Conservation (phyloP, 306 rosid species). For the Prunus persica region Prunus_persica_NCBIv2 NC_034015.1:20311001-20311500, state of each 20-base stretch:
- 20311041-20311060: neutral
- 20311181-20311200: slow-evolving; percentile 27
- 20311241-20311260: slow-evolving; percentile 80
- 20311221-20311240: slow-evolving; percentile 87
- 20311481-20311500: slow-evolving; percentile 37
- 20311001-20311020: neutral
- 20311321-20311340: neutral
- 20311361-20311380: neutral
- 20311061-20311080: neutral
- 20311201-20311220: slow-evolving; percentile 80
- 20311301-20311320: neutral
- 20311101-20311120: neutral
- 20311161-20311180: slow-evolving; percentile 8
- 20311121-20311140: neutral
- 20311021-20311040: neutral
- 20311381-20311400: slow-evolving; percentile 9
- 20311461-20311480: slow-evolving; percentile 92
- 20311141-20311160: neutral
- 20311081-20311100: no score
- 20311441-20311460: slow-evolving; percentile 79
- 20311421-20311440: slow-evolving; percentile 96
- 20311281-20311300: slow-evolving; percentile 98
- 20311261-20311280: slow-evolving; percentile 95
- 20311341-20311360: neutral
- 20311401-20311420: slow-evolving; percentile 80